Conservation (phyloP, 2,329 filamentous ascomycete genomes). For the Penicillium verrucosum region DNA sequence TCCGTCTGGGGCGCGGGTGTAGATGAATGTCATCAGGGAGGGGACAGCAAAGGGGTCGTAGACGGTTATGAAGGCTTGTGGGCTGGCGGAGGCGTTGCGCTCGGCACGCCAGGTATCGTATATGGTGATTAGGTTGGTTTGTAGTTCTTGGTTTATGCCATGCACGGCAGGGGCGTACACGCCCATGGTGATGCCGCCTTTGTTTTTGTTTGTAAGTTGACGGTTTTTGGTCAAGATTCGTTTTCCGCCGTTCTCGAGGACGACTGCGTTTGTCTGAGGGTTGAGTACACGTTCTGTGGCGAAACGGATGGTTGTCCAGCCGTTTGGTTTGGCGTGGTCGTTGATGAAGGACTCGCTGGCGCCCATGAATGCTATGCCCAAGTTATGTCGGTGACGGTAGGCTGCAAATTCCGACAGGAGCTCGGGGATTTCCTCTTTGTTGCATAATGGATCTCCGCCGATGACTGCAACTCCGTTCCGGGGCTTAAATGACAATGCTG, state of each 20-base stretch:
- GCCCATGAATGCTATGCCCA: slow-evolving; percentile 39
- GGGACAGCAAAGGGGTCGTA: slow-evolving; percentile 42
- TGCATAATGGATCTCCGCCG: slow-evolving; percentile 41
- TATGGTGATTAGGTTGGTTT: slow-evolving; percentile 33
- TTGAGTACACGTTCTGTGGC: slow-evolving; percentile 42
- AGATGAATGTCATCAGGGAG: slow-evolving; percentile 42
- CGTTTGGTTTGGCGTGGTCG: slow-evolving; percentile 26
- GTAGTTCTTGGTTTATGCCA: slow-evolving; percentile 29
- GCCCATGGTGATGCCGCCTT: slow-evolving; percentile 34
- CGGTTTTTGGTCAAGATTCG: slow-evolving; percentile 37
- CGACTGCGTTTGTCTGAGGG: slow-evolving; percentile 39
- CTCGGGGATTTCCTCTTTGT: slow-evolving; percentile 18
- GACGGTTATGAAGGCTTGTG: slow-evolving; percentile 42
- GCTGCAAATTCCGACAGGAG: slow-evolving; percentile 37
- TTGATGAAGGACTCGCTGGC: slow-evolving; percentile 33
- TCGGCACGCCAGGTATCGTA: slow-evolving; percentile 40
- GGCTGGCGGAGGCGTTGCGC: slow-evolving; percentile 30
- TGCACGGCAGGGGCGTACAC: slow-evolving; percentile 35
- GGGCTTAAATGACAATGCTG: slow-evolving; percentile 40
- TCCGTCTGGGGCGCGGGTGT: slow-evolving; percentile 31
- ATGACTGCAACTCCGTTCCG: slow-evolving; percentile 39
- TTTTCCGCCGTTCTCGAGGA: slow-evolving; percentile 37
- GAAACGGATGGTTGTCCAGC: slow-evolving; percentile 40
- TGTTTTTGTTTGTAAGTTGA: slow-evolving; percentile 36
- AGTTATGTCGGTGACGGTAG: slow-evolving; percentile 31